Evolutionary conservation across 106 monocot species (phyloP).

Genomic region (Agapanthus africanus): DNA sequence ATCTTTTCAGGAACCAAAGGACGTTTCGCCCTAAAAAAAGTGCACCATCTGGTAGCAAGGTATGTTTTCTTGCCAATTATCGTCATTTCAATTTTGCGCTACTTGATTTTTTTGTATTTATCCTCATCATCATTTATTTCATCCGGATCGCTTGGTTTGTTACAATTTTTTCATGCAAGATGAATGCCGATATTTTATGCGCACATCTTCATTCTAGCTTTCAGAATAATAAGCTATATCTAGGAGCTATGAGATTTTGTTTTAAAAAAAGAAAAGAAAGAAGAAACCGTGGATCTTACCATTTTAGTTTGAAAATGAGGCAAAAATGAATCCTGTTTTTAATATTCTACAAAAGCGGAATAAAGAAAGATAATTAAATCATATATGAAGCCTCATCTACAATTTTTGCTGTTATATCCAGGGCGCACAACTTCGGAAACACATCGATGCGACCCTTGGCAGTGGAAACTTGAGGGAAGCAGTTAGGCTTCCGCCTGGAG

Average conservation of each 20-base stretch:
- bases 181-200: too few relatives aligned
- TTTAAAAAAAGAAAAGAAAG: neutral
- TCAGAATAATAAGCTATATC: neutral
- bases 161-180: neutral
- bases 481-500: slow-evolving; percentile 74
- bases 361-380: neutral
- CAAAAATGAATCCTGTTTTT: neutral
- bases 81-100: neutral
- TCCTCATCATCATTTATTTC: neutral
- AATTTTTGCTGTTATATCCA: slow-evolving; percentile 18
- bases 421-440: slow-evolving; percentile 78
- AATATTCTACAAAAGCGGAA: neutral
- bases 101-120: neutral
- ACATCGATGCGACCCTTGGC: slow-evolving; percentile 90
- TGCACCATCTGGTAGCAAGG: slow-evolving; percentile 98
- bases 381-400: neutral
- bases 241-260: neutral
- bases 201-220: neutral
- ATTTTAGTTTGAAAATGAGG: neutral
- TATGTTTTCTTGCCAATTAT: slow-evolving; percentile 10
- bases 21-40: slow-evolving; percentile 99
- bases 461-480: slow-evolving; percentile 89
- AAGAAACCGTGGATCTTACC: neutral
- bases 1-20: slow-evolving; percentile 81
- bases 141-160: neutral